Percentiles rank a stretch among this genome's conserved stretches.
phyloP scores from a whole-genome alignment of 2,329 filamentous ascomycete species.

The Huntiella decipiens region DNA sequence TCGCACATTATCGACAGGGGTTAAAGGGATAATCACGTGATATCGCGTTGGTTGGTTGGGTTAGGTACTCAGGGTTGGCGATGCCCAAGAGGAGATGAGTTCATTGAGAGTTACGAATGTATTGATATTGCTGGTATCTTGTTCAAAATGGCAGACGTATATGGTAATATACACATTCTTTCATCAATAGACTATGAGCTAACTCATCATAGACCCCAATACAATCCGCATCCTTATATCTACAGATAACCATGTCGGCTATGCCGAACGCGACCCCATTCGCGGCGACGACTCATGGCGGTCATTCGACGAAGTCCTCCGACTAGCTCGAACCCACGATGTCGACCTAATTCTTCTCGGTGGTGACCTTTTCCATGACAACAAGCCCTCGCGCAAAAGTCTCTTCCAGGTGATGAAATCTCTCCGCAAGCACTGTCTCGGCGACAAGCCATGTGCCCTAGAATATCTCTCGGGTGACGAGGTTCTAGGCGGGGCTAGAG shows the following conservation, averaged over 20 bases:
- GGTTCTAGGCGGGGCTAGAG: conserved; percentile 75
- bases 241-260: conserved; percentile 96
- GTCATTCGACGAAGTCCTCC: conserved; percentile 90
- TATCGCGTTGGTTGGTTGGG: too few relatives aligned
- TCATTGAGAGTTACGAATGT: too few relatives aligned
- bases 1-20: too few relatives aligned
- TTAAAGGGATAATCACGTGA: too few relatives aligned
- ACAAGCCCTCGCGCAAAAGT: conserved; percentile 85
- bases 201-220: conserved; percentile 33
- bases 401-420: conserved; percentile 97
- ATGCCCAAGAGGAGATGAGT: too few relatives aligned
- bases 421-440: conserved; percentile 78
- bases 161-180: not conserved
- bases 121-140: too few relatives aligned
- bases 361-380: conserved; percentile 93
- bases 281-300: conserved; percentile 96
- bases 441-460: conserved; percentile 86
- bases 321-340: conserved; percentile 66
- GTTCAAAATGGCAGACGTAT: not conserved
- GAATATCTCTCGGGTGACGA: conserved; percentile 84
- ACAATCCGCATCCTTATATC: conserved; percentile 87
- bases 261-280: conserved; percentile 77
- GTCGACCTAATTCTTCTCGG: conserved; percentile 93
- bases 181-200: not conserved
- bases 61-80: too few relatives aligned